These are phyloP conservation scores for Suillus subluteus DNA, from an alignment of 768 basidiomycete genomes.

Conservation along the genomic window DNA sequence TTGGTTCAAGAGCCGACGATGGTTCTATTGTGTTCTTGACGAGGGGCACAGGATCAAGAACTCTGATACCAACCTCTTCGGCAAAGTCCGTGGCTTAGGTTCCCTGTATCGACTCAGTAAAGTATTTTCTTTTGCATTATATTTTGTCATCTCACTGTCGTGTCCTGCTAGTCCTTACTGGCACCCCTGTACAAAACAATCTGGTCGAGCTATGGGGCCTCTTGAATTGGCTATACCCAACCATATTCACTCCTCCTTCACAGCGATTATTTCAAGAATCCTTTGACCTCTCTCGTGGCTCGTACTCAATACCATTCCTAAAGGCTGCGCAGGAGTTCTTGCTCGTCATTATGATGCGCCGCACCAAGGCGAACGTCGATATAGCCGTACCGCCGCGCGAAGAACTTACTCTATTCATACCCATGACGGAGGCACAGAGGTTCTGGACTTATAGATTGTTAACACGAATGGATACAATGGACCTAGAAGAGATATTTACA, in stretches of 20 bases:
- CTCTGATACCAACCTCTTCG: constrained; percentile 53
- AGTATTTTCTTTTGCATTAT: constrained; percentile 9
- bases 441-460: constrained; percentile 65
- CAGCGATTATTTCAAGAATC: constrained; percentile 52
- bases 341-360: constrained; percentile 57
- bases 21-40: constrained; percentile 63
- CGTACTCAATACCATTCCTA: constrained; percentile 53
- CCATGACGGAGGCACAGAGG: constrained; percentile 59
- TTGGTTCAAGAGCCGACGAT: constrained; percentile 65
- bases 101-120: constrained; percentile 60
- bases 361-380: constrained; percentile 58
- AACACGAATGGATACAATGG: constrained; percentile 52
- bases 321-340: constrained; percentile 52
- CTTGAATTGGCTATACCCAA: constrained; percentile 59
- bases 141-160: constrained; percentile 5
- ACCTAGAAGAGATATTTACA: constrained; percentile 53
- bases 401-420: constrained; percentile 59
- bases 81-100: constrained; percentile 58
- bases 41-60: constrained; percentile 80
- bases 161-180: constrained; percentile 56
- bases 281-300: constrained; percentile 56
- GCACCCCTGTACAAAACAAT: constrained; percentile 76
- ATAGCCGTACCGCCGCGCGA: constrained; percentile 57
- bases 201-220: constrained; percentile 60
- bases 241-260: constrained; percentile 51